These are phyloP conservation scores for Ceratobasidium theobromae DNA, from an alignment of 1,284 basidiomycete species.

Conservation along the genomic window DNA sequence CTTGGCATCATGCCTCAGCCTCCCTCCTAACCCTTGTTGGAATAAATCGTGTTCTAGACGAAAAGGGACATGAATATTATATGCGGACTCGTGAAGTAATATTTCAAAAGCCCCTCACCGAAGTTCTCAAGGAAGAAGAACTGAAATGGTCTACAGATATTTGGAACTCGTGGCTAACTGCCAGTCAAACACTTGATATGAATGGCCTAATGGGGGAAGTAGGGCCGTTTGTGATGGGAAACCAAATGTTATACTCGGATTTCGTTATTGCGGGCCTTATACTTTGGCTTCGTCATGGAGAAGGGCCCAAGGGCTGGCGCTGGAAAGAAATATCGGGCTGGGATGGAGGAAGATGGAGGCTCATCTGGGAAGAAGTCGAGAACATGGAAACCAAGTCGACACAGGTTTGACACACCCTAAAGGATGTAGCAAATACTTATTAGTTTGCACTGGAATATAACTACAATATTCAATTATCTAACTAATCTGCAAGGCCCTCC, in stretches of 20 bases:
- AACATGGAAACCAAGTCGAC: constrained; percentile 6
- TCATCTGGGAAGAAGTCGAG: constrained; percentile 9
- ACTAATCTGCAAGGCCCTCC: constrained; percentile 9
- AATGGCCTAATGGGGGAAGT: background rate
- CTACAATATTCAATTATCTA: background rate
- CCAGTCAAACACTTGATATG: background rate
- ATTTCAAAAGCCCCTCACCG: background rate
- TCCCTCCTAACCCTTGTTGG: too few relatives aligned
- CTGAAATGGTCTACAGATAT: constrained; percentile 1
- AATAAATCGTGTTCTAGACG: background rate
- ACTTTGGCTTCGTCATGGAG: constrained; percentile 15
- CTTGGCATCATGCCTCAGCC: too few relatives aligned
- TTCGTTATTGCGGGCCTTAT: constrained; percentile 6
- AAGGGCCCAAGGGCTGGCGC: background rate
- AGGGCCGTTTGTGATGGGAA: constrained; percentile 18
- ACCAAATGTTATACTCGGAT: constrained; percentile 3
- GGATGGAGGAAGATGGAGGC: constrained; percentile 17
- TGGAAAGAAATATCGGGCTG: constrained; percentile 3
- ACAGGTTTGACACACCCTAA: too few relatives aligned
- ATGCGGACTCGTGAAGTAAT: constrained; percentile 7
- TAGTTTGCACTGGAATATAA: too few relatives aligned
- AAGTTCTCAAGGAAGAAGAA: constrained; percentile 7
- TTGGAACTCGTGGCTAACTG: background rate
- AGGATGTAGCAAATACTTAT: too few relatives aligned
- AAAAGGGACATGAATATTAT: constrained; percentile 19